Percentiles rank a stretch among this genome's conserved stretches.
These are phyloP conservation scores for Vickermania ingenoplastis DNA, from an alignment of 208 protist genomes.

Conservation along the genomic window DNA sequence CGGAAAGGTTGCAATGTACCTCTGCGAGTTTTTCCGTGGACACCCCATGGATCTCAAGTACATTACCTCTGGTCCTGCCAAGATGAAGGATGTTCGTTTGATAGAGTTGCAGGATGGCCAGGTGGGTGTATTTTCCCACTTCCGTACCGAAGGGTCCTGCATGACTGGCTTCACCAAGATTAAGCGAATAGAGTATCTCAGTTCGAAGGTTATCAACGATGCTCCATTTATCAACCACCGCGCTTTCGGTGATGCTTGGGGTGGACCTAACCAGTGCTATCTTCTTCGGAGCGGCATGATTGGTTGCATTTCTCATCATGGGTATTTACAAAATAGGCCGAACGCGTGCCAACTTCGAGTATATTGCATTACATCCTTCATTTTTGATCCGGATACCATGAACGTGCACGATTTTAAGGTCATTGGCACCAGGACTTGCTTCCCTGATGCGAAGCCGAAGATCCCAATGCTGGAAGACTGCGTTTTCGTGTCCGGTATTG, in stretches of 20 bases:
- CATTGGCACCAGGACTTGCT: conserved; percentile 32
- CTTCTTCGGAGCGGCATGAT: conserved; percentile 29
- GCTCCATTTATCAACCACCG: conserved; percentile 15
- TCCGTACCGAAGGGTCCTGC: conserved; percentile 19
- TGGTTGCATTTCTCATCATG: conserved; percentile 38
- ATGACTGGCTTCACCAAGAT: conserved; percentile 14
- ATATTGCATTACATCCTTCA: conserved; percentile 38
- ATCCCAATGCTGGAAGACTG: conserved; percentile 22
- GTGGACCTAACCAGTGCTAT: conserved; percentile 37
- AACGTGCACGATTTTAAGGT: conserved; percentile 40
- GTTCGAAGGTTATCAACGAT: conserved; percentile 8
- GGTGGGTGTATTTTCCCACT: conserved; percentile 15
- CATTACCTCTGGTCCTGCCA: conserved; percentile 12
- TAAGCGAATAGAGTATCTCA: conserved; percentile 7
- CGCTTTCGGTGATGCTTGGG: conserved; percentile 33
- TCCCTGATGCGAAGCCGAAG: conserved; percentile 20
- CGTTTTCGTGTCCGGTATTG: conserved; percentile 37
- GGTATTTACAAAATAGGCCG: conserved; percentile 27
- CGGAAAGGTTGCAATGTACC: conserved; percentile 12
- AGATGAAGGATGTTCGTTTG: conserved; percentile 18
- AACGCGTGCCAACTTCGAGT: conserved; percentile 27
- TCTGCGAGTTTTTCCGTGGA: conserved; percentile 16
- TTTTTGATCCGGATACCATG: conserved; percentile 28
- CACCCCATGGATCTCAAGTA: conserved; percentile 13
- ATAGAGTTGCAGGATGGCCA: conserved; percentile 9